These are phyloP conservation scores for Geranium rotundifolium DNA, from an alignment of 345 rosid species.

Conservation along the genomic window DNA sequence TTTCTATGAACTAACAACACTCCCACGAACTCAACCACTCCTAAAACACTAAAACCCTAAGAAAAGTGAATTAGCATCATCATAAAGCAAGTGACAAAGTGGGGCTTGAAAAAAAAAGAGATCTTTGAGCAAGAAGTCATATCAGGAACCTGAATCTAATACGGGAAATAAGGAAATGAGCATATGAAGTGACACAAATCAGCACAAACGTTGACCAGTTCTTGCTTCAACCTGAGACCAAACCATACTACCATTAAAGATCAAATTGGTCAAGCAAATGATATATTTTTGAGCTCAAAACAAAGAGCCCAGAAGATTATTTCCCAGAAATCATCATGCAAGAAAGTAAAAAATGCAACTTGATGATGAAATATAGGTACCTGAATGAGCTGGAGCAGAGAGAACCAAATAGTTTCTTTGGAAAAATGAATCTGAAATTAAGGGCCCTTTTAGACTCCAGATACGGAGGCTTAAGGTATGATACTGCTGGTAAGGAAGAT, in stretches of 20 bases:
- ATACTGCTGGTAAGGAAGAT: neutral
- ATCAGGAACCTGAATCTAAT: neutral
- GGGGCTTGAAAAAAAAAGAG: neutral
- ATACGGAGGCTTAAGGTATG: neutral
- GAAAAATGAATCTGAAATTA: neutral
- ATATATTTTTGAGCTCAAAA: neutral
- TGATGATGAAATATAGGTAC: neutral
- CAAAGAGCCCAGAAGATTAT: neutral
- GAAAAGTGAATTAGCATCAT: neutral
- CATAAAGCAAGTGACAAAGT: neutral
- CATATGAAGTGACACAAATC: neutral
- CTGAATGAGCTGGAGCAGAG: neutral
- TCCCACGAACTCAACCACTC: neutral
- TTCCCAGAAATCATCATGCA: neutral
- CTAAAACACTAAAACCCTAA: slow-evolving; percentile 5
- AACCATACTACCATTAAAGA: neutral
- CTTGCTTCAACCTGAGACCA: neutral
- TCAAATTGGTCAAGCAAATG: neutral
- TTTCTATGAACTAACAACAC: neutral
- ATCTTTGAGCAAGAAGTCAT: slow-evolving; percentile 4
- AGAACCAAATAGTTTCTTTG: neutral
- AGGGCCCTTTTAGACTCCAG: neutral
- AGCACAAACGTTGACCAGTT: neutral
- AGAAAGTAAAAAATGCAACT: neutral
- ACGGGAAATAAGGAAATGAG: neutral